Evolutionary conservation across 1,284 basidiomycete genomes (phyloP), one percentile per base, ranked within the genome.

Genomic region (Afroboletus lepidellus): DNA sequence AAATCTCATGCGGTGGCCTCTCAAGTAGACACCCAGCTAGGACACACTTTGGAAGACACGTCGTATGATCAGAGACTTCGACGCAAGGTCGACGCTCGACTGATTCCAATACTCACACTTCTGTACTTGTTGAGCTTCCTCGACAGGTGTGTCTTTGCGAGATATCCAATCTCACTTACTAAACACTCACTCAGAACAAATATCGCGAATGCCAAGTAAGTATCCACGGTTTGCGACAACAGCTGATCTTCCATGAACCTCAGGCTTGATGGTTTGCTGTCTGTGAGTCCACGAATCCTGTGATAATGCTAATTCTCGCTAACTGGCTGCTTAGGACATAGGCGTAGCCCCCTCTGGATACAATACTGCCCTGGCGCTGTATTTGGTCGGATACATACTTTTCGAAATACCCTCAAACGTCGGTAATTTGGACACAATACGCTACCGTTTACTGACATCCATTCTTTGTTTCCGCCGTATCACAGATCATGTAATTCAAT

Each of bases 331-430:
- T 33, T 47, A 78, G 79, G 80, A 81, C 54, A 67, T 81, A 13
- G 55, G 76, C 30, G 61, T 83, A 8, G 67, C 74, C 18, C 63
- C 74, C 8, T 69, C 77, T 8, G 78, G 76, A 51, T 85, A 85
- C 62, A 84, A 84, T 57, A 80, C 79, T 3, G 73, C 79, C 3
- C 66, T 86, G n/a, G 80, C 82, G 0, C 63, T 85, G 15, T 84
- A 83, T 70, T 85, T 89, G 60, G 74, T 83, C 1, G 80, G 83
- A 47, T 88, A 89, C 62, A 78, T 87, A 23, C 57, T 81, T 15
- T 86, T 87, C 58, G 87, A 89, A 66, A 79, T 89, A 15, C 87
- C 87, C 2, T 68, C 77, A 47, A 83, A 87, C 69, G 81, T 90
- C 65, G 62, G 81, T 65, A 12, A 18, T 15, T 56, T 1, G 9